Evolutionary conservation across 1,284 basidiomycete genomes (phyloP).

Genomic region (Exobasidium cylindrosporum): DNA sequence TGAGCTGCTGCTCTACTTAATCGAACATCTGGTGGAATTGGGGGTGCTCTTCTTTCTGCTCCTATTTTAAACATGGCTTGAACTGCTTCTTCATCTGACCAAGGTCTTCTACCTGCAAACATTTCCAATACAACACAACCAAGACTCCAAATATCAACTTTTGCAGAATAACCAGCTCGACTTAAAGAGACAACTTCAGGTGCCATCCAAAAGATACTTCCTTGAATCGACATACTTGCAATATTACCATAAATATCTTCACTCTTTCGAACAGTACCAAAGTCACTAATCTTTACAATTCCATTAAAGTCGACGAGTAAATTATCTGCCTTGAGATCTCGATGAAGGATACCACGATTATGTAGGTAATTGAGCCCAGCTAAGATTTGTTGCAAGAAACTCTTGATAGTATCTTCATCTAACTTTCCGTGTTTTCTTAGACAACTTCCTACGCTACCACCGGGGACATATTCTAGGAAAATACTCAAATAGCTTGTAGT

Average conservation of each 20-base stretch:
- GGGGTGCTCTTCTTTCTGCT: conserved; percentile 76
- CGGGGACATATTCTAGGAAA: conserved; percentile 95
- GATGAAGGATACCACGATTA: conserved; percentile 82
- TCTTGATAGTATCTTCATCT: conserved; percentile 85
- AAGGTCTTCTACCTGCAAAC: conserved; percentile 92
- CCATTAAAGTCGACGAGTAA: conserved; percentile 91
- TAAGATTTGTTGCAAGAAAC: conserved; percentile 87
- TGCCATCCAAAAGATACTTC: conserved; percentile 98
- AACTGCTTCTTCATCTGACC: conserved; percentile 82
- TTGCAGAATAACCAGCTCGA: conserved; percentile 79
- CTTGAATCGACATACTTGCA: conserved; percentile 77
- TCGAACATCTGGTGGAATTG: conserved; percentile 77
- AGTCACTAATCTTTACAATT: conserved; percentile 96
- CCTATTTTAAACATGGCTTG: conserved; percentile 93
- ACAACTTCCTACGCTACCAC: conserved; percentile 90
- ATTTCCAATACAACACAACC: conserved; percentile 97
- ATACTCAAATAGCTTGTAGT: conserved; percentile 87
- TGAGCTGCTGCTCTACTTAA: conserved; percentile 75
- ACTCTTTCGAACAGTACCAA: conserved; percentile 60
- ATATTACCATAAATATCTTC: conserved; percentile 77
- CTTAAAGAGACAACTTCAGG: conserved; percentile 87
- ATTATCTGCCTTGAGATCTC: conserved; percentile 97
- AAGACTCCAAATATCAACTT: conserved; percentile 97
- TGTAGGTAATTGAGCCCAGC: conserved; percentile 91
- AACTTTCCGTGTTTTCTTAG: conserved; percentile 89